Conservation (phyloP, 306 rosid species). For the Prunus mume region DNA sequence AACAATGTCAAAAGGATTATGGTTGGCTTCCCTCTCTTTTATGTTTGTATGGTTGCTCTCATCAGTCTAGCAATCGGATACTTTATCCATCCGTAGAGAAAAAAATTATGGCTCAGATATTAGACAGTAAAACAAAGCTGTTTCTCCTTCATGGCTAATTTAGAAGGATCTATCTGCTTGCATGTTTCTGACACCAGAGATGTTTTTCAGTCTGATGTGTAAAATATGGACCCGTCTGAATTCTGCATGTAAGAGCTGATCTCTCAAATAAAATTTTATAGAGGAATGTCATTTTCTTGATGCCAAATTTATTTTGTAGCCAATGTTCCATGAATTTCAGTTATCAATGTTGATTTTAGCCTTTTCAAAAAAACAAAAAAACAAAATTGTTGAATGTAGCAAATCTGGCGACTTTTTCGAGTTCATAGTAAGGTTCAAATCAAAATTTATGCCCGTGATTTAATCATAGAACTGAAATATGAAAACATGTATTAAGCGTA, state of each 20-base stretch:
- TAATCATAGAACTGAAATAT: not conserved
- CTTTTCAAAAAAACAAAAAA: too few species aligned
- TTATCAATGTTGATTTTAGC: not conserved
- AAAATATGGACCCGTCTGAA: constrained; percentile 27
- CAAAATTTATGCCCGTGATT: not conserved
- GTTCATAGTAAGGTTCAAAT: too few species aligned
- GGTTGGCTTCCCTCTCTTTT: constrained; percentile 72
- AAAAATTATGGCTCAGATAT: constrained; percentile 3
- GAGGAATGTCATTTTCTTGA: not conserved
- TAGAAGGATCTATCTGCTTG: constrained; percentile 32
- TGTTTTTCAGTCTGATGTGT: constrained; percentile 24
- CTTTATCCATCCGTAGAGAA: constrained; percentile 49
- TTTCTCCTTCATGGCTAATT: constrained; percentile 21
- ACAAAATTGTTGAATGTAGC: too few species aligned
- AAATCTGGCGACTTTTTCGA: too few species aligned
- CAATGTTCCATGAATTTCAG: not conserved
- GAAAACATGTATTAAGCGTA: not conserved
- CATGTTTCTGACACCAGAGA: constrained; percentile 27
- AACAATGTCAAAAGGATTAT: constrained; percentile 34
- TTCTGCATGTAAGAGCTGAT: constrained; percentile 18
- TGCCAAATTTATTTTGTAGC: not conserved
- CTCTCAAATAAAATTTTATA: not conserved
- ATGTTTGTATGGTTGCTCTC: constrained; percentile 70
- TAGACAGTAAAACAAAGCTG: constrained; percentile 9
- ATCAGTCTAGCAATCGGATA: constrained; percentile 67